These are phyloP conservation scores for Phalaenopsis aphrodite DNA, from an alignment of 106 monocot species.

Conservation along the genomic window DNA sequence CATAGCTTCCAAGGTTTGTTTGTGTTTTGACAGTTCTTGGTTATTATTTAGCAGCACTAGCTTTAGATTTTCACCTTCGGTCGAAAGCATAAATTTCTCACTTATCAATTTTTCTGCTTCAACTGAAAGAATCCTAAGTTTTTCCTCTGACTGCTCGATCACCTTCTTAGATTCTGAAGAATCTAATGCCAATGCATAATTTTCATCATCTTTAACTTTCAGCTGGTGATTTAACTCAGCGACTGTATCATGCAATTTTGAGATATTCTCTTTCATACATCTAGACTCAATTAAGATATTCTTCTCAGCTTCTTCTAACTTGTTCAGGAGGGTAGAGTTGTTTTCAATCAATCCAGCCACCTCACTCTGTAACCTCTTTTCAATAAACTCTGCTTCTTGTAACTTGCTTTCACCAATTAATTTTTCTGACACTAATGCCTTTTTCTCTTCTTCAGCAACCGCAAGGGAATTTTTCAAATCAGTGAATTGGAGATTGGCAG, in stretches of 20 bases:
- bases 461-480: conserved; percentile 10
- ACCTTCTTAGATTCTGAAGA: conserved; percentile 12
- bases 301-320: conserved; percentile 2
- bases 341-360: conserved; percentile 8
- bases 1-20: conserved; percentile 3
- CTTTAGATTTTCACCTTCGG: neutral
- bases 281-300: conserved; percentile 14
- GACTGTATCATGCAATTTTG: conserved; percentile 15
- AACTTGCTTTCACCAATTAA: conserved; percentile 8
- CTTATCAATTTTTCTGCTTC: neutral
- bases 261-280: conserved; percentile 23
- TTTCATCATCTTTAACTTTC: conserved; percentile 26
- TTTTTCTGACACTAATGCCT: conserved; percentile 18
- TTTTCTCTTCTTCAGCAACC: conserved; percentile 25
- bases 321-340: neutral
- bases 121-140: neutral
- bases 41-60: neutral
- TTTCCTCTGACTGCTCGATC: conserved; percentile 17
- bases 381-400: conserved; percentile 15
- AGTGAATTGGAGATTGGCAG: conserved; percentile 2
- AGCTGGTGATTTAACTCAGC: conserved; percentile 29
- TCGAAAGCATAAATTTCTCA: neutral
- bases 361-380: conserved; percentile 18
- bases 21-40: neutral
- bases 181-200: conserved; percentile 14